Evolutionary conservation across 768 basidiomycete species (phyloP).

Genomic region (Guyanaporus albipodus): DNA sequence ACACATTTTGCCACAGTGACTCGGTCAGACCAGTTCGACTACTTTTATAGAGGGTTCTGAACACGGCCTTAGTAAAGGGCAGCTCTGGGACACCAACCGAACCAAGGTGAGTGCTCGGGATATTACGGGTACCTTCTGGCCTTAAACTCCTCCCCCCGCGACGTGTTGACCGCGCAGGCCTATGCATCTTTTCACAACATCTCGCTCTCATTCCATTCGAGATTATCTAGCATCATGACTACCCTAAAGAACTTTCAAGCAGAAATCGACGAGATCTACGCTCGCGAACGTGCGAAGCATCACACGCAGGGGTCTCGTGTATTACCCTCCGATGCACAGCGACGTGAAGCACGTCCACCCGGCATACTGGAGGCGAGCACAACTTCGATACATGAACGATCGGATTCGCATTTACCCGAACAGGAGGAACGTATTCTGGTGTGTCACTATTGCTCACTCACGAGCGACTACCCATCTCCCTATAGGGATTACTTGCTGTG

Average conservation of each 20-base stretch:
- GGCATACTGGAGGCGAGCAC: not conserved
- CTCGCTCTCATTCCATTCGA: not conserved
- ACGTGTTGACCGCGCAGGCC: constrained; percentile 4
- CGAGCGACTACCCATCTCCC: not conserved
- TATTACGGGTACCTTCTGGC: not conserved
- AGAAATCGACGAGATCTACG: constrained; percentile 75
- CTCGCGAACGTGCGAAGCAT: constrained; percentile 63
- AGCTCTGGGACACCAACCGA: not conserved
- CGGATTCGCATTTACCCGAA: constrained; percentile 7
- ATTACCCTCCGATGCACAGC: constrained; percentile 31
- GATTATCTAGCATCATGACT: constrained; percentile 22
- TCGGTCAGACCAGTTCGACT: not conserved
- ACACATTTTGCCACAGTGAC: not conserved
- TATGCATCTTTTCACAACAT: constrained; percentile 13
- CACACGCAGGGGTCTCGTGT: constrained; percentile 31
- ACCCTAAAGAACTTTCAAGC: constrained; percentile 45
- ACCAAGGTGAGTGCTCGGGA: constrained; percentile 1
- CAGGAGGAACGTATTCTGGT: constrained; percentile 19
- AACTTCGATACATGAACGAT: not conserved
- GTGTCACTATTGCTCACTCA: constrained; percentile 1
- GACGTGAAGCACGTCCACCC: constrained; percentile 42
- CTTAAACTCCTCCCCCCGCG: not conserved
- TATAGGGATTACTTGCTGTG: constrained; percentile 41
- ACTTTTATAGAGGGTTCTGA: not conserved
- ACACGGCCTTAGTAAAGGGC: no score